Evolutionary conservation across 2,329 filamentous ascomycete species (phyloP).

Genomic region (Fusarium brevicatenulatum): DNA sequence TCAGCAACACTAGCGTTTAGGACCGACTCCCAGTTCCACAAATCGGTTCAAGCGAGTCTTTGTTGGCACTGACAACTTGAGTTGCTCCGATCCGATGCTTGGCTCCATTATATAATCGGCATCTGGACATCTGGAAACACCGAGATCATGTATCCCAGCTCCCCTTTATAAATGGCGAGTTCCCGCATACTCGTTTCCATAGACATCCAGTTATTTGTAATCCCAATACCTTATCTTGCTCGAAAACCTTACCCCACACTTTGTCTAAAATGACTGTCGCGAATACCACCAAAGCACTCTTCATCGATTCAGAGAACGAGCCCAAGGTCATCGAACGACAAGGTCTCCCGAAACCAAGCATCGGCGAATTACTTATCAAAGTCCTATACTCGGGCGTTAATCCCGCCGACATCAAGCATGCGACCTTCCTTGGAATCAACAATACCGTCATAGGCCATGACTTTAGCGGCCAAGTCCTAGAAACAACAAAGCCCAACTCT

Average conservation of each 20-base stretch:
- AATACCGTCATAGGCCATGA: neutral
- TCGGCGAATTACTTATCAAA: neutral
- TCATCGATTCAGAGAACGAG: neutral
- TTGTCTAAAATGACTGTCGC: neutral
- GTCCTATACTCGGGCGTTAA: neutral
- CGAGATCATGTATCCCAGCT: too few species aligned
- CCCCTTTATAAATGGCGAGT: too few species aligned
- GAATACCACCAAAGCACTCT: neutral
- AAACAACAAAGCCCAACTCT: neutral
- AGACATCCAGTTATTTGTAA: neutral
- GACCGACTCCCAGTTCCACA: too few species aligned
- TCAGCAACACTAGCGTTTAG: too few species aligned
- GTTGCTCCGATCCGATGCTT: too few species aligned
- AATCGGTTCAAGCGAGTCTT: too few species aligned
- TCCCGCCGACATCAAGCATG: neutral
- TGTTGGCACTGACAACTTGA: too few species aligned
- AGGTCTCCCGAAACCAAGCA: neutral
- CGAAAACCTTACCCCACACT: accelerated
- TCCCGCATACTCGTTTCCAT: too few species aligned
- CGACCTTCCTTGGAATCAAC: neutral
- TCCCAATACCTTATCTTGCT: accelerated
- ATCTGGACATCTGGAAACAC: too few species aligned
- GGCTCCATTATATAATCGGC: too few species aligned
- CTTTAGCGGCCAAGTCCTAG: neutral
- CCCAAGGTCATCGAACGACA: neutral